Conservation (phyloP, 2,329 filamentous ascomycete genomes). For the Zymoseptoria brevis region DNA sequence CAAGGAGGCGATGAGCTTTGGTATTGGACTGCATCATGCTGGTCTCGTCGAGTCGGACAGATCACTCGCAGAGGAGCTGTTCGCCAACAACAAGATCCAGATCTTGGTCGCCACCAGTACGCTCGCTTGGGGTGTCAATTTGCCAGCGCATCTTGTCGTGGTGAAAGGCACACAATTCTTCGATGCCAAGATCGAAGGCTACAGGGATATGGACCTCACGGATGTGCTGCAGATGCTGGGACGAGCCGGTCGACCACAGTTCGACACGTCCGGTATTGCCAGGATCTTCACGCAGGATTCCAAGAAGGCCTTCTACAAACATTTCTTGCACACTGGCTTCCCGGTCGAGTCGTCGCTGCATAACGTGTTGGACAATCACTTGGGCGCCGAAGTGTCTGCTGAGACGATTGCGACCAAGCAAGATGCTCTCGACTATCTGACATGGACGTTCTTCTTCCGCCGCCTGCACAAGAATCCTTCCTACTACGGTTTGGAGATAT, state of each 20-base stretch:
- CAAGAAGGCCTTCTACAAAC: conserved; percentile 99
- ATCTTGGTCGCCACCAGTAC: conserved; percentile 94
- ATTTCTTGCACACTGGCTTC: conserved; percentile 96
- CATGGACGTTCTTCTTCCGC: conserved; percentile 99
- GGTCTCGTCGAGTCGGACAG: conserved; percentile 92
- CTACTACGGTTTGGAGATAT: conserved; percentile 93
- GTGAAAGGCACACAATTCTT: conserved; percentile 98
- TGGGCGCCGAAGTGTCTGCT: conserved; percentile 88
- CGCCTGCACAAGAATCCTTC: conserved; percentile 96
- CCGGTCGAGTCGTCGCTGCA: conserved; percentile 94
- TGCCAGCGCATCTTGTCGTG: conserved; percentile 92
- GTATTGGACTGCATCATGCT: conserved; percentile 93
- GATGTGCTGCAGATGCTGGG: conserved; percentile 98
- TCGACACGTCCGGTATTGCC: conserved; percentile 90
- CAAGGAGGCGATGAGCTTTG: conserved; percentile 90
- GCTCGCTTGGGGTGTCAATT: conserved; percentile 94
- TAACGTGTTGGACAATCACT: conserved; percentile 93
- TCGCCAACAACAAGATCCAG: conserved; percentile 96
- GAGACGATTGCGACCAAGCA: conserved; percentile 91
- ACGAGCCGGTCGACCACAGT: conserved; percentile 89
- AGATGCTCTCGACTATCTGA: conserved; percentile 93
- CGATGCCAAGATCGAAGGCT: conserved; percentile 93
- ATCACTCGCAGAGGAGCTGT: conserved; percentile 85
- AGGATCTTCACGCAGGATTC: conserved; percentile 95
- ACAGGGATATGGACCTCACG: conserved; percentile 97